Evolutionary conservation across 768 basidiomycete genomes (phyloP).

Genomic region (Porpolomopsis calyptriformis): DNA sequence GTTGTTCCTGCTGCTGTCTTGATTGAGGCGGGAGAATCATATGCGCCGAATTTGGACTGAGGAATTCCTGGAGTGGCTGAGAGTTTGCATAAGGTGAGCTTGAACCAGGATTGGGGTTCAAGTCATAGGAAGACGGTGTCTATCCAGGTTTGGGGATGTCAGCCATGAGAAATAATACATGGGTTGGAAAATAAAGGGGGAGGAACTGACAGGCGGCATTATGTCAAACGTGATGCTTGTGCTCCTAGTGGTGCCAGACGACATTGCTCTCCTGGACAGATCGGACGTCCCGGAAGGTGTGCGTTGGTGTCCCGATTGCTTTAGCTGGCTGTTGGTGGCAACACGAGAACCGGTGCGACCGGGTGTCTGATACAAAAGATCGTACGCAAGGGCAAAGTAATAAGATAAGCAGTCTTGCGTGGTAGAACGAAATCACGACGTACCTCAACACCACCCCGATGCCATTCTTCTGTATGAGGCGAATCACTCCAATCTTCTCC

Average conservation of each 20-base stretch:
- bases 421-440: neutral
- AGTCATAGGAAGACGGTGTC: neutral
- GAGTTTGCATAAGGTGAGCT: neutral
- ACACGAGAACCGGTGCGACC: no score
- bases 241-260: neutral
- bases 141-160: neutral
- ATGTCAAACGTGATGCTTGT: neutral
- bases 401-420: no score
- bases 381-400: no score
- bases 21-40: neutral
- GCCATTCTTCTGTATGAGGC: neutral
- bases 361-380: no score
- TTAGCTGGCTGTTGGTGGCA: no score
- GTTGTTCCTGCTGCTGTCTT: neutral
- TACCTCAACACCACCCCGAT: neutral
- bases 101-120: neutral
- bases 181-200: neutral
- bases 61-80: neutral
- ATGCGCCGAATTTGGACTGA: constrained; percentile 1
- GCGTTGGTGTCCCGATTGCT: neutral
- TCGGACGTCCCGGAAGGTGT: neutral
- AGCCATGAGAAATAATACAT: neutral
- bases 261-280: neutral
- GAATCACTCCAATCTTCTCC: no score
- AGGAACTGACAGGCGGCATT: neutral